Percentiles rank a stretch among this genome's conserved stretches.
Evolutionary conservation across 306 rosid genomes (phyloP).

Genomic region (Phaseolus lunatus): DNA sequence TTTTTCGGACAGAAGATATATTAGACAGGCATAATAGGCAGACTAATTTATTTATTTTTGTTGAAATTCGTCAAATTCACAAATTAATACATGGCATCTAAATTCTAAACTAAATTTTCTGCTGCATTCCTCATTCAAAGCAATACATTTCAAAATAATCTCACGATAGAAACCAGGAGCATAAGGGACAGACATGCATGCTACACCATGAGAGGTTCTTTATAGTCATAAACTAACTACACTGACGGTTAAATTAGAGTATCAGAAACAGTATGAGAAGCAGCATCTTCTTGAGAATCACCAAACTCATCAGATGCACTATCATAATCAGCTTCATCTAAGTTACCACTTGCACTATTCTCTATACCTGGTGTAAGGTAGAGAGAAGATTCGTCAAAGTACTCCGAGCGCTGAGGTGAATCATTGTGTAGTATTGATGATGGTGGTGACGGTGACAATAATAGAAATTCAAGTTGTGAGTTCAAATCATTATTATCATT

Average conservation of each 20-base stretch:
- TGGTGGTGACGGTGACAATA: background rate
- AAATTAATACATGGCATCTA: background rate
- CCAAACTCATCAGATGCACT: conserved; percentile 33
- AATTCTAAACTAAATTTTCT: background rate
- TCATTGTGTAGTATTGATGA: too few species aligned
- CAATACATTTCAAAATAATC: background rate
- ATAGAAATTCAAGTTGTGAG: background rate
- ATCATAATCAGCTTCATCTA: conserved; percentile 34
- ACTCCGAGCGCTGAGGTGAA: too few species aligned
- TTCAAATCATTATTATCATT: background rate
- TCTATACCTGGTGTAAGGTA: background rate
- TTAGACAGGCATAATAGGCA: background rate
- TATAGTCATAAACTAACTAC: background rate
- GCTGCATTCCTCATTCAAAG: background rate
- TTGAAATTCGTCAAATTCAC: background rate
- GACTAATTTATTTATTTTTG: background rate
- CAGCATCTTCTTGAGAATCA: conserved; percentile 22
- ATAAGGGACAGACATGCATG: background rate
- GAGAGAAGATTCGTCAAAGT: background rate
- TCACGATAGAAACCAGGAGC: background rate
- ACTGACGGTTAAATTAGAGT: background rate
- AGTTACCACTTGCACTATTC: conserved; percentile 7
- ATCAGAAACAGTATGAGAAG: background rate
- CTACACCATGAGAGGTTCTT: background rate
- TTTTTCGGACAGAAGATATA: background rate